phyloP scores from a whole-genome alignment of 2,329 filamentous ascomycete species.

The Coleophoma eucalyptorum region DNA sequence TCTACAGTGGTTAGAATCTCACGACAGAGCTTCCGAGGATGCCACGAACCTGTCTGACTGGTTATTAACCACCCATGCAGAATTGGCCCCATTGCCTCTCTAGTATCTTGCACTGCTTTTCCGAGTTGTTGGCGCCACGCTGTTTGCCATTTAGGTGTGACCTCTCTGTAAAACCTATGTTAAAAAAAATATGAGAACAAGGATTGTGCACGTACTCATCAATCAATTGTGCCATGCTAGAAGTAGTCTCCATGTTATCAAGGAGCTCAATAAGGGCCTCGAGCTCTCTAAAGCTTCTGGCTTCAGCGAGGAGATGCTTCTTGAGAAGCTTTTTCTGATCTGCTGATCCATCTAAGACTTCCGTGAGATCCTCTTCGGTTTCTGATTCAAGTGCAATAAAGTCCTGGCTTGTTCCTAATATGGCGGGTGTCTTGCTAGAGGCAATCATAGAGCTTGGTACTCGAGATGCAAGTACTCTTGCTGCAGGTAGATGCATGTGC shows the following conservation, averaged over 20 bases:
- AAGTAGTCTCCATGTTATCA: slow-evolving; percentile 65
- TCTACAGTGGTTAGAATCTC: slow-evolving; percentile 5
- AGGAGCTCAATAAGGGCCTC: slow-evolving; percentile 64
- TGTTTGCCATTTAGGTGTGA: not conserved
- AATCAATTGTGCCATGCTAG: slow-evolving; percentile 13
- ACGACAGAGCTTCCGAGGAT: not conserved
- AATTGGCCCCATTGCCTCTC: slow-evolving; percentile 55
- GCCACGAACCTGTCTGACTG: slow-evolving; percentile 15
- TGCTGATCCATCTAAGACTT: slow-evolving; percentile 30
- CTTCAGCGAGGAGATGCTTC: slow-evolving; percentile 42
- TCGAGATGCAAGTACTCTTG: slow-evolving; percentile 46
- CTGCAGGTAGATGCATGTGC: slow-evolving; percentile 44
- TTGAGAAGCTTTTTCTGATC: slow-evolving; percentile 26
- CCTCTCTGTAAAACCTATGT: not conserved
- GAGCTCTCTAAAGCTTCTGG: slow-evolving; percentile 63
- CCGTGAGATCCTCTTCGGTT: slow-evolving; percentile 20
- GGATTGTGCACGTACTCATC: slow-evolving; percentile 13
- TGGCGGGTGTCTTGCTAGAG: slow-evolving; percentile 28
- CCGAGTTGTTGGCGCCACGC: slow-evolving; percentile 42
- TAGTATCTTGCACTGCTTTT: slow-evolving; percentile 48
- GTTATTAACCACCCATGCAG: slow-evolving; percentile 58
- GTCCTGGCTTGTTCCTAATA: slow-evolving; percentile 35
- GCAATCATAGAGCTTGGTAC: slow-evolving; percentile 42
- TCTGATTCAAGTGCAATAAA: slow-evolving; percentile 19
- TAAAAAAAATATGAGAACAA: not conserved